Evolutionary conservation across 768 basidiomycete species (phyloP).

Genomic region (Boletus pseudo-olivaceus): DNA sequence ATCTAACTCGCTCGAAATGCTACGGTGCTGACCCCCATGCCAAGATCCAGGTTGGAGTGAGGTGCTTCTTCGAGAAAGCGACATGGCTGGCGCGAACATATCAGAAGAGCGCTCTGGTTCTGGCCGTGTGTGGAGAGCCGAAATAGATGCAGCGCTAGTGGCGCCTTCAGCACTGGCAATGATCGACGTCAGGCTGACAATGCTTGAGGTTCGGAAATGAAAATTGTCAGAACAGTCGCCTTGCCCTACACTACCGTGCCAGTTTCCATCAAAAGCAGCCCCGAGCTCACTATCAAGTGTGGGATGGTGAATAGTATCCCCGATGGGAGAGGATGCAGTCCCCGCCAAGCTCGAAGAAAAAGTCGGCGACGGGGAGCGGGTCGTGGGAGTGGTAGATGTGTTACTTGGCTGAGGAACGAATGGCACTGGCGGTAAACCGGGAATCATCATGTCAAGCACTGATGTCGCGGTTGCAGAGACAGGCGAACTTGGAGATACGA

Average conservation of each 20-base stretch:
- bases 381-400: conserved; percentile 15
- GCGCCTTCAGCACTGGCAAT: conserved; percentile 25
- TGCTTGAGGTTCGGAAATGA: conserved; percentile 53
- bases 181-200: conserved; percentile 47
- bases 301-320: conserved; percentile 16
- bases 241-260: conserved; percentile 10
- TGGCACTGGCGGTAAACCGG: conserved; percentile 30
- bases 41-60: conserved; percentile 8
- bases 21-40: conserved; percentile 6
- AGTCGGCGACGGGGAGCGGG: conserved; percentile 23
- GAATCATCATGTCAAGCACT: conserved; percentile 32
- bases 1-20: conserved; percentile 26
- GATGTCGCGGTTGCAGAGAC: conserved; percentile 17
- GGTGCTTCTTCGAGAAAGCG: conserved; percentile 7
- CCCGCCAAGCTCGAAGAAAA: conserved; percentile 3
- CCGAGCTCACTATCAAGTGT: conserved; percentile 61
- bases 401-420: conserved; percentile 33
- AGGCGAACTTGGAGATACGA: conserved; percentile 6
- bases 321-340: conserved; percentile 5
- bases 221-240: conserved; percentile 32
- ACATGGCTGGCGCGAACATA: neutral
- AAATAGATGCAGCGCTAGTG: neutral
- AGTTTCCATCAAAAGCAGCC: conserved; percentile 38
- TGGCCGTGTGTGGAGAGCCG: neutral
- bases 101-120: conserved; percentile 2